A percentile compares a stretch with the other conserved stretches of the same genome.
phyloP scores from a whole-genome alignment of 495 filamentous ascomycete species.

The Friedmanniomyces simplex region DNA sequence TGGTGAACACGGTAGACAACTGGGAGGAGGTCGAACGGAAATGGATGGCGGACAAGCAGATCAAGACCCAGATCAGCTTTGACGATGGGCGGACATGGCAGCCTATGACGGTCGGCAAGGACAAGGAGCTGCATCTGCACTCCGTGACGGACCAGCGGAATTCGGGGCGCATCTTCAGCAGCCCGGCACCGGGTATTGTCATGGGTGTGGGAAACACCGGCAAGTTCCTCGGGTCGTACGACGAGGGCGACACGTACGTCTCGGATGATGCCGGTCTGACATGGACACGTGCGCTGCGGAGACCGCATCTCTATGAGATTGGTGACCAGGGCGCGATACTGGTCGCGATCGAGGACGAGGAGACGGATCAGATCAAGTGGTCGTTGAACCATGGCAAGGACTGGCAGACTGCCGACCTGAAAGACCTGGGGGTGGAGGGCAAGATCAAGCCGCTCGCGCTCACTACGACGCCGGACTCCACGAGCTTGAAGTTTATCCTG shows the following conservation, averaged over 20 bases:
- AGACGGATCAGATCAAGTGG: slow-evolving; percentile 59
- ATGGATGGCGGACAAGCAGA: slow-evolving; percentile 45
- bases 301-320: slow-evolving; percentile 91
- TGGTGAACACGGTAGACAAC: slow-evolving; percentile 86
- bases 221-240: slow-evolving; percentile 51
- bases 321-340: slow-evolving; percentile 84
- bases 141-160: slow-evolving; percentile 75
- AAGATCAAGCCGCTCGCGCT: slow-evolving; percentile 54
- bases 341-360: slow-evolving; percentile 61
- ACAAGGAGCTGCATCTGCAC: slow-evolving; percentile 66
- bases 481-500: slow-evolving; percentile 78
- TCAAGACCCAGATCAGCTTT: slow-evolving; percentile 76
- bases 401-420: slow-evolving; percentile 59
- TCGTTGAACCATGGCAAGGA: slow-evolving; percentile 78
- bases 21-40: slow-evolving; percentile 59
- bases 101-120: slow-evolving; percentile 46
- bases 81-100: slow-evolving; percentile 81
- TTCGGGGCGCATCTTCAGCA: slow-evolving; percentile 81
- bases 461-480: slow-evolving; percentile 82
- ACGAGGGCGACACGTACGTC: slow-evolving; percentile 66
- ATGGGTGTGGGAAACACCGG: slow-evolving; percentile 92
- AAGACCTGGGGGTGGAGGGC: slow-evolving; percentile 30
- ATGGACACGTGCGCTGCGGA: slow-evolving; percentile 62
- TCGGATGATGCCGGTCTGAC: slow-evolving; percentile 85
- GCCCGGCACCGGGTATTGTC: slow-evolving; percentile 79